Percentiles rank a stretch among this genome's conserved stretches.
Evolutionary conservation across 768 basidiomycete species (phyloP).

Genomic region (Sporobolomyces pararoseus): DNA sequence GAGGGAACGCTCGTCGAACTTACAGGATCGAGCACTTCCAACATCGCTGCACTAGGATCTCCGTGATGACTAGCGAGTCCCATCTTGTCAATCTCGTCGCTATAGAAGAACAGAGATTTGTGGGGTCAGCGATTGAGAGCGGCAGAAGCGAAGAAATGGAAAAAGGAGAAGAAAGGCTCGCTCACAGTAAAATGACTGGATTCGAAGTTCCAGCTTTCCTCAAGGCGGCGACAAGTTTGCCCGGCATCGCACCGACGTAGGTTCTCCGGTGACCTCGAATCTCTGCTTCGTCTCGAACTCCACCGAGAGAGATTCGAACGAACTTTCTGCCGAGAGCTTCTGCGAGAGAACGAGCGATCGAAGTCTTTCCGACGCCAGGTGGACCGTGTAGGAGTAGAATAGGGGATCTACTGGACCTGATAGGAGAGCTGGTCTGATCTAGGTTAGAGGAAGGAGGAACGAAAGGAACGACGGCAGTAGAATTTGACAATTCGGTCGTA

Average conservation of each 20-base stretch:
- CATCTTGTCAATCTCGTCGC: conserved; percentile 88
- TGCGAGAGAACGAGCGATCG: conserved; percentile 82
- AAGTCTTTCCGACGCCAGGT: conserved; percentile 87
- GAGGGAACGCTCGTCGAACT: not conserved
- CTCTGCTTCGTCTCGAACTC: conserved; percentile 87
- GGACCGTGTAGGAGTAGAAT: conserved; percentile 58
- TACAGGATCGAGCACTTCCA: conserved; percentile 75
- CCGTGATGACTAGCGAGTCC: conserved; percentile 62
- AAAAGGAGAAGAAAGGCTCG: conserved; percentile 40
- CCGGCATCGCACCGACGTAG: conserved; percentile 58
- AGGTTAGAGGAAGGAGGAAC: conserved; percentile 1
- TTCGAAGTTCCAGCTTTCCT: conserved; percentile 76
- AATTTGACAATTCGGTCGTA: conserved; percentile 12
- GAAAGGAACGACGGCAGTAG: conserved; percentile 22
- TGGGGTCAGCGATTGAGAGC: not conserved
- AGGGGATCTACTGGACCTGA: conserved; percentile 31
- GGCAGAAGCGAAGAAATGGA: not conserved
- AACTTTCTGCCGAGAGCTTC: conserved; percentile 77
- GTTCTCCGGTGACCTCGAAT: conserved; percentile 75
- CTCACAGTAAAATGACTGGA: conserved; percentile 66
- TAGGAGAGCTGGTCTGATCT: not conserved
- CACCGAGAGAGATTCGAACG: conserved; percentile 85
- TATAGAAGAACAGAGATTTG: conserved; percentile 17
- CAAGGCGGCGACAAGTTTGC: conserved; percentile 73
- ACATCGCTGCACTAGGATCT: conserved; percentile 80